Evolutionary conservation across 2,329 filamentous ascomycete species (phyloP), one percentile per base, ranked within the genome.

Genomic region (Scytalidium lignicola): DNA sequence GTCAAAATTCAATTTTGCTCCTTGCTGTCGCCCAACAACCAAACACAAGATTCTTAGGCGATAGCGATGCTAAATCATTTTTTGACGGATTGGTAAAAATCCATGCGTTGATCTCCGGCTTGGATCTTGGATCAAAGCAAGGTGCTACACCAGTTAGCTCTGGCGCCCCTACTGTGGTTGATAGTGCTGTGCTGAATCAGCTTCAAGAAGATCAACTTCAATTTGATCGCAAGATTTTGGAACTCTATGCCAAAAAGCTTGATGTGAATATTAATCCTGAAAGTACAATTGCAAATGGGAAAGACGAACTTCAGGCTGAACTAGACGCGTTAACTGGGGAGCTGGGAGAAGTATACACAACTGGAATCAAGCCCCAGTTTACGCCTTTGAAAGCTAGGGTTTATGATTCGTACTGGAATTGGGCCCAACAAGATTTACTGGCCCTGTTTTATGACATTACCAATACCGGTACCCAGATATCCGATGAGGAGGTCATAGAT

Each of bases 371-470:
- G 68, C 92, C 92, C 8, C 84, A 89, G 20, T 97, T 97, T 71
- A 92, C 86, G 64, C 75, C 88, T 3, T 80, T 96, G 56, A 97
- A 97, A 71, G 91, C 91, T 23, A 86, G 92, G 62, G 83, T 90
- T 10, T 97, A 96, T 71, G 91, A 96, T 67, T 96, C 92, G 0
- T 92, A 89, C 1, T 97, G 92, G 92, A 97, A 97, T 69, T 97
- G 92, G 92, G 92, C 89, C 54, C 85, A 91, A 41, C 92, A 97
- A 66, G 92, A 97, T 67, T 90, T 90, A 22, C 81, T 96, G 48
- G 92, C 79, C 74, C 96, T 96, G 90, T 96, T 92, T 76, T 96
- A 89, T 71, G 91, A 96, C 64, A 92, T 96, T 10, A 5, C 10
- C 65, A 95, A 96, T 63, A 96, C 96, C 61, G 92, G 92, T 51